Conservation (phyloP, 208 protist genomes). For the Lotmaria passim region DNA sequence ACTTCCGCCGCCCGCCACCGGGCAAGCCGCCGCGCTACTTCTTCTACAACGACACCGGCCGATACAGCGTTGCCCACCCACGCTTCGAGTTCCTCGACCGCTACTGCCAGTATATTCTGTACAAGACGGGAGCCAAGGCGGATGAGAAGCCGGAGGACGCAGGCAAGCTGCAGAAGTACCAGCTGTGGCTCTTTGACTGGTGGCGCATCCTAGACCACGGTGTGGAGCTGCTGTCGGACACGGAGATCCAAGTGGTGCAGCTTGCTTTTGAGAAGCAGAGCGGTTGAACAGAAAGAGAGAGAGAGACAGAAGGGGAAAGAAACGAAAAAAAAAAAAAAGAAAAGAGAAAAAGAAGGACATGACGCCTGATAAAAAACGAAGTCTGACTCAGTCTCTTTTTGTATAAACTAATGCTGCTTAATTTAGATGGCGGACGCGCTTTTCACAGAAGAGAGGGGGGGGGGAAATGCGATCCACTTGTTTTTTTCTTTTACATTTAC, state of each 20-base stretch:
- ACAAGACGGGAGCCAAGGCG: slow-evolving; percentile 64
- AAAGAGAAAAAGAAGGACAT: not conserved
- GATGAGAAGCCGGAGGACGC: slow-evolving; percentile 46
- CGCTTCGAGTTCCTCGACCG: slow-evolving; percentile 82
- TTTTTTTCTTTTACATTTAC: no score
- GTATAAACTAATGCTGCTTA: no score
- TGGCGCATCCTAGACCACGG: slow-evolving; percentile 53
- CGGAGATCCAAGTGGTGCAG: slow-evolving; percentile 81
- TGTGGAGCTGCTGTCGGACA: slow-evolving; percentile 71
- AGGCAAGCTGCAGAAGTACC: slow-evolving; percentile 36
- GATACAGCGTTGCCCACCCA: slow-evolving; percentile 64
- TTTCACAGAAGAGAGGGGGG: no score
- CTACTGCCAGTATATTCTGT: slow-evolving; percentile 86
- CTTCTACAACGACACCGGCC: slow-evolving; percentile 71
- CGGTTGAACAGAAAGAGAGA: not conserved
- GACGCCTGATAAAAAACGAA: no score
- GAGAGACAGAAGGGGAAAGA: not conserved
- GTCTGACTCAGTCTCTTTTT: no score
- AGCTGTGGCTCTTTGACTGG: slow-evolving; percentile 71
- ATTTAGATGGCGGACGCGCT: no score
- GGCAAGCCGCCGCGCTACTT: slow-evolving; percentile 52
- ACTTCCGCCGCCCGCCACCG: slow-evolving; percentile 56
- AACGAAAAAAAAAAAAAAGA: not conserved
- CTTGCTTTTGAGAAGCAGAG: slow-evolving; percentile 48
- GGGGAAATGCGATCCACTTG: no score